Conservation (phyloP, 2,329 filamentous ascomycete genomes). For the Fusarium zealandicum region DNA sequence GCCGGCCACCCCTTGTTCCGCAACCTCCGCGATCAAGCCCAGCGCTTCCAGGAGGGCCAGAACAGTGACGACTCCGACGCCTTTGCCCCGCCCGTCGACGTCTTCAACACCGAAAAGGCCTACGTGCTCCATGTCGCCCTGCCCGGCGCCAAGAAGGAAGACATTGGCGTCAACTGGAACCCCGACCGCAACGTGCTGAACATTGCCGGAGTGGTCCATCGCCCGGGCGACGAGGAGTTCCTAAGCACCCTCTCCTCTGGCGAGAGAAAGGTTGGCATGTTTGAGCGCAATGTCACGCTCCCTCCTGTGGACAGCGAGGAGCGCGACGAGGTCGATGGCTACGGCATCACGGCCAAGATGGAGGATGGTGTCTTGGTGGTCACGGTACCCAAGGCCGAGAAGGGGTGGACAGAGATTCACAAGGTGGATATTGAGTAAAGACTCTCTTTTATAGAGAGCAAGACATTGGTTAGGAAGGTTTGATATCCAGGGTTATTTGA, state of each 20-base stretch:
- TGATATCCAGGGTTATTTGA: slow-evolving; percentile 7
- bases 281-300: slow-evolving; percentile 74
- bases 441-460: background rate
- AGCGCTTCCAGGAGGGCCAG: slow-evolving; percentile 35
- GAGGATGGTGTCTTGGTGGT: slow-evolving; percentile 80
- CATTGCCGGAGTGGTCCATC: slow-evolving; percentile 75
- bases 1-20: slow-evolving; percentile 53
- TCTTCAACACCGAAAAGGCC: slow-evolving; percentile 72
- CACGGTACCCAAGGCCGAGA: slow-evolving; percentile 77
- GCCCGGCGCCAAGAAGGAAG: slow-evolving; percentile 80
- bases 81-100: slow-evolving; percentile 73
- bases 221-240: slow-evolving; percentile 74
- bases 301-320: slow-evolving; percentile 53
- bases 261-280: slow-evolving; percentile 76
- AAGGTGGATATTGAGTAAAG: slow-evolving; percentile 64
- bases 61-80: slow-evolving; percentile 42
- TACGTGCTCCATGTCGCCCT: slow-evolving; percentile 79
- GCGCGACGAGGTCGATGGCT: slow-evolving; percentile 68
- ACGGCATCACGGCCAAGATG: slow-evolving; percentile 75
- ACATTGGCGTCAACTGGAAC: slow-evolving; percentile 80
- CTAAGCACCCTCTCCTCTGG: slow-evolving; percentile 67
- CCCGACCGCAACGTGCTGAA: slow-evolving; percentile 69
- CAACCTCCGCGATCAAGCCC: slow-evolving; percentile 50
- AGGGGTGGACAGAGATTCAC: slow-evolving; percentile 69
- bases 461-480: background rate